Base-by-base conservation (phyloP, 371 early-diverging fungal genomes). In the Rhizopus delemar region DNA sequence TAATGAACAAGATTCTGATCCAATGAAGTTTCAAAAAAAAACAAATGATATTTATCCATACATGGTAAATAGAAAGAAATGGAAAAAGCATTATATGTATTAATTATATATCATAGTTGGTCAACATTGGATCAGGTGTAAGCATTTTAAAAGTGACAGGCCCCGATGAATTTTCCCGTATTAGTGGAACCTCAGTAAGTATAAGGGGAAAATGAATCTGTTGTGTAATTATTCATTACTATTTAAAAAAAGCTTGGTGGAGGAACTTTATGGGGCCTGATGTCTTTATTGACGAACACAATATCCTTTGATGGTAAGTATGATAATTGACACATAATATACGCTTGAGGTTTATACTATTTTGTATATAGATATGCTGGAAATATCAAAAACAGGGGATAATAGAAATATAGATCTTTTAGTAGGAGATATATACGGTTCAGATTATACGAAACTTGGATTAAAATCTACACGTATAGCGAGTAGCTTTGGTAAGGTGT, bases 381-480 rank as follows among this genome's bases (percentile, higher is more conserved):
- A 93, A 68, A 76, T 93, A 53, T 91, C 93, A 31, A 93, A 95
- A 75, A 63, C 74, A 15, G 98, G 98, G 11, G 93, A 97, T 74
- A 96, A 98, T 75, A 84, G 82, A 32, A 93, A 91, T 65, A 95
- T 98, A 2, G 87, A 98, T 70, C 88, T 98, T 86, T 71, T 96
- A 61, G 97, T 95, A 12, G 98, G 98, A 46, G 98, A 98, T 71
- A 98, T 98, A 59, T 97, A 97, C 69, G 98, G 98, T 32, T 81
- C 89, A 45, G 88, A 92, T 68, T 94, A 94, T 68, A 80, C 75
- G 52, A 90, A 89, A 69, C 80, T 93, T 48, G 94, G 98, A 0
- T 82, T 96, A 34, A 95, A 96, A 68, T 84, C 92, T 2, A 82
- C 96, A 11, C 89, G 93, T 33, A 96, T 96, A 65, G 97, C 97